phyloP scores from a whole-genome alignment of 176 grass and related monocot species.

The Oryza punctata region DNA sequence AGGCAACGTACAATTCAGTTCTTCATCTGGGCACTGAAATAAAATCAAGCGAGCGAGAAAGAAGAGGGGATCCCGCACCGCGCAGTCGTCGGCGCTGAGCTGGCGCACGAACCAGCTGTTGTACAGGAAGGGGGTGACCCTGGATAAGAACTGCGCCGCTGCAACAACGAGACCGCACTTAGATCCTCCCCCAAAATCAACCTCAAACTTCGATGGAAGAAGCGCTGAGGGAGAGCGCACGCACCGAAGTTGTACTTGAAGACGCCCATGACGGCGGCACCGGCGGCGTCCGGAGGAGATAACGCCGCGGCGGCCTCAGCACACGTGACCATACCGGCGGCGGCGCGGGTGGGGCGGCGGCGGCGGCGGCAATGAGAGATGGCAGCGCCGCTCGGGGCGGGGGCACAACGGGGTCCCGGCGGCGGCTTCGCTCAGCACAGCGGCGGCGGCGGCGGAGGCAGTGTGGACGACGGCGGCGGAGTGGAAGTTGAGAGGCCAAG shows the following conservation, averaged over 20 bases:
- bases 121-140: constrained; percentile 80
- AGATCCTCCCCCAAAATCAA: constrained; percentile 6
- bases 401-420: too few species aligned
- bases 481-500: too few species aligned
- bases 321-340: neutral
- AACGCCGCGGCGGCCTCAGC: neutral
- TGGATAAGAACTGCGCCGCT: constrained; percentile 95
- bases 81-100: constrained; percentile 70
- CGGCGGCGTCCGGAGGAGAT: neutral
- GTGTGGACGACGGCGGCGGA: too few species aligned
- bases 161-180: constrained; percentile 17
- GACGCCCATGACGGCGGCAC: constrained; percentile 57
- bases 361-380: neutral
- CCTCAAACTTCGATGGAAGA: neutral
- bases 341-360: too few species aligned
- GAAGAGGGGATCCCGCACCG: constrained; percentile 44
- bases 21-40: neutral
- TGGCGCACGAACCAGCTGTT: constrained; percentile 95
- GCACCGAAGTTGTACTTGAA: constrained; percentile 93
- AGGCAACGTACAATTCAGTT: neutral
- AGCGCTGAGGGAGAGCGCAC: neutral
- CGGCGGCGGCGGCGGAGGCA: too few species aligned
- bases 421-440: too few species aligned
- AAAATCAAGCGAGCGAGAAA: neutral
- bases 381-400: neutral